A percentile compares a stretch with the other conserved stretches of the same genome.
Conservation (phyloP, 2,329 filamentous ascomycete genomes). For the Dothideomycetes sp. region DNA sequence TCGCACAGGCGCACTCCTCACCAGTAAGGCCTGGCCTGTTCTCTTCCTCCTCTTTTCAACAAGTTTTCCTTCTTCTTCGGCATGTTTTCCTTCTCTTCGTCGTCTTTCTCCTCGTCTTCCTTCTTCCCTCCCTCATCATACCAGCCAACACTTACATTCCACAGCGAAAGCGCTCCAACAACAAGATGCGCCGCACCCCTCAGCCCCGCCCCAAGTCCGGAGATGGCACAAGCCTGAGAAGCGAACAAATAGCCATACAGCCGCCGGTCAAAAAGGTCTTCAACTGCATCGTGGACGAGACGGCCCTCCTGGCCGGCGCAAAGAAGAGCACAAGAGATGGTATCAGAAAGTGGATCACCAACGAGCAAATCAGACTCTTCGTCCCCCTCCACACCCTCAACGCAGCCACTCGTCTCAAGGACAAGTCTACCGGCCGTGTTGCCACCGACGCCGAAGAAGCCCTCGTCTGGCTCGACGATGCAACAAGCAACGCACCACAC, state of each 20-base stretch:
- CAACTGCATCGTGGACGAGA: constrained; percentile 44
- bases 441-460: constrained; percentile 23
- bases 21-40: not conserved
- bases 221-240: not conserved
- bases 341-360: constrained; percentile 39
- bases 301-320: constrained; percentile 37
- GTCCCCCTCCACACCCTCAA: constrained; percentile 34
- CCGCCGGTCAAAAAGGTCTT: constrained; percentile 32
- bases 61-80: not conserved
- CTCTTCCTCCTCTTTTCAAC: too few relatives aligned
- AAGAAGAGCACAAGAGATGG: constrained; percentile 41
- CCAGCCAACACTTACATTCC: not conserved
- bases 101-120: not conserved
- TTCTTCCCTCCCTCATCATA: not conserved
- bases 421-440: constrained; percentile 6
- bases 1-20: not conserved
- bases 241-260: constrained; percentile 2
- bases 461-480: constrained; percentile 39
- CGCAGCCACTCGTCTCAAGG: constrained; percentile 10
- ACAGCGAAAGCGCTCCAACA: not conserved
- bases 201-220: constrained; percentile 2
- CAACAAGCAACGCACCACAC: constrained; percentile 32
- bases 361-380: constrained; percentile 38
- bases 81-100: not conserved
- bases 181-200: constrained; percentile 7